These are phyloP conservation scores for Blastomyces silverae DNA, from an alignment of 2,329 filamentous ascomycete species.

Conservation along the genomic window DNA sequence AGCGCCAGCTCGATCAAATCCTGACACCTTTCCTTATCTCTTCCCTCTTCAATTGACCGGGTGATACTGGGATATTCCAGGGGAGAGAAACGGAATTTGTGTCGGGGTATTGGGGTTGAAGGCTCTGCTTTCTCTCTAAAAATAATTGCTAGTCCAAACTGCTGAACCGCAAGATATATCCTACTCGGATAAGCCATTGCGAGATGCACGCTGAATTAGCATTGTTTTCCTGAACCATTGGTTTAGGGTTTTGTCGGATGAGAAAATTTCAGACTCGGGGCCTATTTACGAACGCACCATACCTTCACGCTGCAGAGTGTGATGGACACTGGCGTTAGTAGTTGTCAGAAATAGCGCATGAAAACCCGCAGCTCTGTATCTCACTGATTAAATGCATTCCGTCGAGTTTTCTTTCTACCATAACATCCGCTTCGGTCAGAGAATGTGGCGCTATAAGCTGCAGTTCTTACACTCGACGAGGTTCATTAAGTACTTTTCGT, in stretches of 20 bases:
- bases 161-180: constrained; percentile 22
- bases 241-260: constrained; percentile 69
- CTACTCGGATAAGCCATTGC: constrained; percentile 15
- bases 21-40: constrained; percentile 30
- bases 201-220: constrained; percentile 42
- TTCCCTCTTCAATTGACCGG: constrained; percentile 21
- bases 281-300: constrained; percentile 25
- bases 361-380: constrained; percentile 23
- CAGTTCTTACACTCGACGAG: constrained; percentile 85
- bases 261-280: constrained; percentile 43
- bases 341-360: neutral
- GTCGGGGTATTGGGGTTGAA: constrained; percentile 74
- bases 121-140: constrained; percentile 64
- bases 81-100: constrained; percentile 35
- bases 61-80: constrained; percentile 13
- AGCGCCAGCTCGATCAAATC: constrained; percentile 76
- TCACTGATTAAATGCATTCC: constrained; percentile 74
- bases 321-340: constrained; percentile 20
- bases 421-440: constrained; percentile 57
- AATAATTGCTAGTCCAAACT: constrained; percentile 58
- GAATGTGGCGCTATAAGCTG: constrained; percentile 84
- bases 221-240: constrained; percentile 48
- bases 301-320: neutral
- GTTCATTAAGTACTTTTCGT: constrained; percentile 56
- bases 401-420: constrained; percentile 58